phyloP scores from a whole-genome alignment of 352 stramenopile species.

The Pythium grandisporangium region DNA sequence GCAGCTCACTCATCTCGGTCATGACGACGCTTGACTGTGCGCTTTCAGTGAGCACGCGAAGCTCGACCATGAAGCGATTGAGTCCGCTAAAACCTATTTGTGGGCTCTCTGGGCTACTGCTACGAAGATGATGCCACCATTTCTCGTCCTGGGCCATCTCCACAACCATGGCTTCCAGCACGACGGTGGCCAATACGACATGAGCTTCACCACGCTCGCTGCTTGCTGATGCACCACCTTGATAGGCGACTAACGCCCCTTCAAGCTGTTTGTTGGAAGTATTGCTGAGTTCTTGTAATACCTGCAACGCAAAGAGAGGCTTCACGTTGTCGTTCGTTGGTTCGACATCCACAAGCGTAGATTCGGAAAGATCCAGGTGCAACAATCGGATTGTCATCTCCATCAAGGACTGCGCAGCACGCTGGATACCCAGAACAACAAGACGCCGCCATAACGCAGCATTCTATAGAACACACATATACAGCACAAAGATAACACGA shows the following conservation, averaged over 20 bases:
- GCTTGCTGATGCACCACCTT: no score
- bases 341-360: constrained; percentile 31
- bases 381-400: constrained; percentile 65
- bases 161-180: constrained; percentile 35
- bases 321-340: no score
- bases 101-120: constrained; percentile 21
- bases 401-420: constrained; percentile 50
- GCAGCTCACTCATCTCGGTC: constrained; percentile 17
- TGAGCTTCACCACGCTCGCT: constrained; percentile 10
- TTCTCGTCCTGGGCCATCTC: constrained; percentile 49
- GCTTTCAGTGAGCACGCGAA: constrained; percentile 35
- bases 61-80: constrained; percentile 63
- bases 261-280: constrained; percentile 53
- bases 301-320: no score
- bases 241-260: no score
- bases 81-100: constrained; percentile 44
- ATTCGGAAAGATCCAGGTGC: constrained; percentile 48
- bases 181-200: constrained; percentile 26
- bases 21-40: constrained; percentile 22
- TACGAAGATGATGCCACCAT: constrained; percentile 48
- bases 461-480: no score
- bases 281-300: constrained; percentile 41
- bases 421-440: constrained; percentile 36
- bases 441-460: constrained; percentile 37
- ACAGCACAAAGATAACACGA: no score